These are phyloP conservation scores for Tinospora cordifolia DNA, from an alignment of 164 flowering plant species.

Conservation along the genomic window DNA sequence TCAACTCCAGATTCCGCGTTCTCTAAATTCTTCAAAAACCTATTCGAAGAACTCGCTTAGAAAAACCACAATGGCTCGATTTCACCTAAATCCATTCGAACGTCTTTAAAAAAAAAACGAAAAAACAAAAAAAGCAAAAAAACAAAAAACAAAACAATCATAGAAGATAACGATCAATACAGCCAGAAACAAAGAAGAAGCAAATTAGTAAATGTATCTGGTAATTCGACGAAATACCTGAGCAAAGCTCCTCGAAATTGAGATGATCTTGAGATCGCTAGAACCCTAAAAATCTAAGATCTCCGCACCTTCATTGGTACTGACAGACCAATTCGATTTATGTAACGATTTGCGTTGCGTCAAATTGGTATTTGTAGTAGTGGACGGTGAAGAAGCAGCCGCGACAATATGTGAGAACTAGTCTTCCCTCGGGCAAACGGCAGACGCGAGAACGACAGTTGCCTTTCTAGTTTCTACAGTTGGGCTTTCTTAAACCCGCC, in stretches of 20 bases:
- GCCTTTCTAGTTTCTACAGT: too few relatives aligned
- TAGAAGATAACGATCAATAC: too few relatives aligned
- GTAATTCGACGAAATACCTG: background rate
- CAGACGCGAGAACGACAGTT: too few relatives aligned
- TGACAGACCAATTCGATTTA: too few relatives aligned
- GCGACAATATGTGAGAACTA: too few relatives aligned
- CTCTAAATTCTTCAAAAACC: background rate
- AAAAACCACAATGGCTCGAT: background rate
- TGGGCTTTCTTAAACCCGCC: too few relatives aligned
- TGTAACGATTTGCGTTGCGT: too few relatives aligned
- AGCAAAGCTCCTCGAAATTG: background rate
- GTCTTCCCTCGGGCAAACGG: too few relatives aligned
- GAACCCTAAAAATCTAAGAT: background rate
- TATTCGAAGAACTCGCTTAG: background rate
- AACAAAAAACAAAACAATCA: background rate
- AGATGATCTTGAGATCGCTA: background rate
- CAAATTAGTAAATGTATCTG: background rate
- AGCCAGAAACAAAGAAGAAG: background rate
- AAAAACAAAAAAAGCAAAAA: background rate
- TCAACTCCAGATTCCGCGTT: background rate
- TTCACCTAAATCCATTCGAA: background rate
- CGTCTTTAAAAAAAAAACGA: too few relatives aligned
- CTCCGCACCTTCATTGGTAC: too few relatives aligned
- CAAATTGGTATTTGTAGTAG: too few relatives aligned
- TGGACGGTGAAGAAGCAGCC: too few relatives aligned